Base-by-base conservation (phyloP, 2,329 filamentous ascomycete species). In the Stagonosporopsis chrysanthemi region DNA sequence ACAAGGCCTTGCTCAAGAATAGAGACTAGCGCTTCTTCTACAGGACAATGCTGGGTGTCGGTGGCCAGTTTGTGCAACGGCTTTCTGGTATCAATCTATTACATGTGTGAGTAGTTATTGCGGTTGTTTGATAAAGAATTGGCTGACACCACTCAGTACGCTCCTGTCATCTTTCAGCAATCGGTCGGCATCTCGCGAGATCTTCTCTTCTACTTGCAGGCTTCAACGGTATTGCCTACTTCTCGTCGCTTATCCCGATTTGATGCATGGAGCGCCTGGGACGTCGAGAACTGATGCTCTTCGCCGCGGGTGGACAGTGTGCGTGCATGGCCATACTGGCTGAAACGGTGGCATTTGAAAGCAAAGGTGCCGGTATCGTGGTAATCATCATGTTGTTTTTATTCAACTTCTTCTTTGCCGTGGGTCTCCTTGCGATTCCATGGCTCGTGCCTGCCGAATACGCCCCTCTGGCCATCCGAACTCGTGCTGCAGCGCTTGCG, bases 161-260 rank as follows among this genome's bases (percentile, higher is more conserved):
- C 35, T 7, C 35, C 17, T 7, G 35, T 38, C 4, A 38, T 38
- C 17, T 38, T 38, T 14, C 35, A 38, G 22, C 17, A 38, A 8
- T 38, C 35, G 2, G 35, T 38, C 7, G 35, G 35, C 17, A 19
- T 38, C n/a, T 19, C 35, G 17, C 35, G 35, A 9, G n/a, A 22
- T 6, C n/a, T 38, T 38, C 35, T 2, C 17, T 38, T 3, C 17
- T 19, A 9, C 35, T 36, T 38, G 35, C 35, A 19, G 35, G 17
- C 4, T 38, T 38, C 17, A 19, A 38, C 35, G 35, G 17, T 8
- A 38, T 77, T 6, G 75, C 72, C 1, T 79, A 79, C 48, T 78
- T 79, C 59, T 52, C 77, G 19, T 74, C 75, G 1, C 71, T 76
- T 1, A 66, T 78, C 36, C 72, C 77, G 1, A 76, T 80, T 6